Conservation (phyloP, 371 early-diverging fungal species). For the Zancudomyces culisetae region DNA sequence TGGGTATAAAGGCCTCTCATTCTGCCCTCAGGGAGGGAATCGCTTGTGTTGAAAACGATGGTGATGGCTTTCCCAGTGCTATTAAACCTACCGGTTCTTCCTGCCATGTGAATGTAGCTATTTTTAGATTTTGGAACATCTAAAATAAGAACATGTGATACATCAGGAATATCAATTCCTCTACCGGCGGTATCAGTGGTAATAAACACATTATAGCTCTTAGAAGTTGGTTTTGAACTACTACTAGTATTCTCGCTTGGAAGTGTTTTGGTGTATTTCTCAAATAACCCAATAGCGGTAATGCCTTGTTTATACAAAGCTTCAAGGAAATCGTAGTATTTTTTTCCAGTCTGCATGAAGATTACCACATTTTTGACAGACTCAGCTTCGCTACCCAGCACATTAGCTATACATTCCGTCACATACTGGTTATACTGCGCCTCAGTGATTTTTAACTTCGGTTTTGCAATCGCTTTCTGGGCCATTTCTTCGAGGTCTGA, state of each 20-base stretch:
- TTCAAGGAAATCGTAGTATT: neutral
- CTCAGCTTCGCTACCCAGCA: neutral
- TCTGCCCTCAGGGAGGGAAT: constrained; percentile 14
- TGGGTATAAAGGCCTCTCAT: constrained; percentile 14
- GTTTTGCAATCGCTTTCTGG: too few relatives aligned
- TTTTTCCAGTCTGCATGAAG: neutral
- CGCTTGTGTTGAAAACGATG: constrained; percentile 10
- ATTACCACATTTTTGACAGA: neutral
- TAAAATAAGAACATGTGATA: constrained; percentile 12
- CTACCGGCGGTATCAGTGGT: constrained; percentile 17
- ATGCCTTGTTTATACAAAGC: neutral
- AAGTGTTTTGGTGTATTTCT: too few relatives aligned
- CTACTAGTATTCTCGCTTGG: neutral
- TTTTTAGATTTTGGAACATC: constrained; percentile 11
- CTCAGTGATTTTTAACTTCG: neutral
- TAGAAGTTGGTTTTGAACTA: too few relatives aligned
- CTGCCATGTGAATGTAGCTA: constrained; percentile 18
- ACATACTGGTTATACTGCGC: neutral
- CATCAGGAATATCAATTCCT: constrained; percentile 13
- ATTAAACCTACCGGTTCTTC: constrained; percentile 15
- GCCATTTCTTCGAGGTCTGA: too few relatives aligned
- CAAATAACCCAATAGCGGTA: neutral
- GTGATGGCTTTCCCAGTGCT: constrained; percentile 11
- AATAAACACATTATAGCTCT: constrained; percentile 7
- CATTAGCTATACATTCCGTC: constrained; percentile 1